Conservation (phyloP, 257 asterid genomes). For the Rubia yunnanensis region DNA sequence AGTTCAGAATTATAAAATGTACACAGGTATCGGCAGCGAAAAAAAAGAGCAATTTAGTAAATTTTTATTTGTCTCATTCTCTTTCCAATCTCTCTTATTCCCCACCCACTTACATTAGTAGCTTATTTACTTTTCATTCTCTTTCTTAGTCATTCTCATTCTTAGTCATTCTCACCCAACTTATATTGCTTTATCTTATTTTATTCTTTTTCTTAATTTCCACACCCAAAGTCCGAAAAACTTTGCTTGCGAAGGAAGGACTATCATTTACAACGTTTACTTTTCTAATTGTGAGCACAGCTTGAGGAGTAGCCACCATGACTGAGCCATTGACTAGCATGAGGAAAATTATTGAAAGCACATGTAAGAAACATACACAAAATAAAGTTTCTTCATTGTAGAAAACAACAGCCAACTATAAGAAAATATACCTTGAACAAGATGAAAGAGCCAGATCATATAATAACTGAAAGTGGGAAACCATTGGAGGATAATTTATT, state of each 20-base stretch:
- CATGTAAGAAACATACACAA: not conserved
- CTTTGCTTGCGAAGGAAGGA: not conserved
- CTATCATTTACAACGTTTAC: not conserved
- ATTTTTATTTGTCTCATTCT: too few species aligned
- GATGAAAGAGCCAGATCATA: constrained; percentile 85
- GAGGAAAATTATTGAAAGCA: not conserved
- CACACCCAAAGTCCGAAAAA: not conserved
- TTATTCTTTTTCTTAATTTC: not conserved
- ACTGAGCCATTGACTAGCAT: not conserved
- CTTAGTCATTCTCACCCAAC: too few species aligned
- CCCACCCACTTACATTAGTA: too few species aligned
- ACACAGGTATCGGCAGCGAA: not conserved
- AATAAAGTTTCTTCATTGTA: not conserved
- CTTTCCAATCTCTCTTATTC: too few species aligned
- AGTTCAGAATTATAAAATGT: not conserved
- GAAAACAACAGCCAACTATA: not conserved
- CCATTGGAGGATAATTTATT: constrained; percentile 93
- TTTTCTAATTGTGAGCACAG: not conserved
- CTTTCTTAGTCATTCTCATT: not conserved
- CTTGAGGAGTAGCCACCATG: not conserved
- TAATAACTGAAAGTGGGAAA: constrained; percentile 92
- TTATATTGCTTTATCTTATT: not conserved
- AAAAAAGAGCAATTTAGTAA: not conserved
- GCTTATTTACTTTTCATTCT: too few species aligned
- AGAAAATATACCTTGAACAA: constrained; percentile 64